A percentile compares a stretch with the other conserved stretches of the same genome.
phyloP scores from a whole-genome alignment of 805 yeast species.

The Monosporozyma solicola region DNA sequence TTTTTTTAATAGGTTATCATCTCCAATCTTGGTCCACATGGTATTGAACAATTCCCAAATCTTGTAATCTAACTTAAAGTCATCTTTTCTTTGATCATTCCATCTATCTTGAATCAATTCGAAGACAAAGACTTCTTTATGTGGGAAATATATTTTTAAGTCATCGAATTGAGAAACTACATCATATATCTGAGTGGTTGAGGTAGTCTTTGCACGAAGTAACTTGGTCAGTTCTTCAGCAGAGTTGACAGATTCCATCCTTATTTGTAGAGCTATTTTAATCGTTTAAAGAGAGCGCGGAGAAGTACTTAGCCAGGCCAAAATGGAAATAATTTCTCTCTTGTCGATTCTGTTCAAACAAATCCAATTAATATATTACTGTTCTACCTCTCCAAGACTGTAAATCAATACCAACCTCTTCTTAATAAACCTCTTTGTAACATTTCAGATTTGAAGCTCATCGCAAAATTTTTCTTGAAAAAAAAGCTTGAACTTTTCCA shows the following conservation, averaged over 20 bases:
- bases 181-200: slow-evolving; percentile 35
- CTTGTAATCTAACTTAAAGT: slow-evolving; percentile 35
- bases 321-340: not conserved
- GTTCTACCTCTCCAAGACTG: not conserved
- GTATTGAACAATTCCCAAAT: slow-evolving; percentile 45
- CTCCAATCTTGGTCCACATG: slow-evolving; percentile 31
- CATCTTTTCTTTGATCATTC: slow-evolving; percentile 36
- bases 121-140: slow-evolving; percentile 43
- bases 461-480: slow-evolving; percentile 2
- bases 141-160: slow-evolving; percentile 43
- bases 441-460: not conserved
- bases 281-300: not conserved
- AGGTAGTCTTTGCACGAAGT: slow-evolving; percentile 45
- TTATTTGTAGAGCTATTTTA: not conserved
- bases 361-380: not conserved
- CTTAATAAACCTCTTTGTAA: not conserved
- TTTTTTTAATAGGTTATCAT: slow-evolving; percentile 30
- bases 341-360: not conserved
- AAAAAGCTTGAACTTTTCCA: not conserved
- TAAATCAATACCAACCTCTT: not conserved
- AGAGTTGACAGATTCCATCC: slow-evolving; percentile 16
- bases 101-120: slow-evolving; percentile 55
- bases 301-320: not conserved
- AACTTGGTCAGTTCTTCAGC: slow-evolving; percentile 48
- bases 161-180: slow-evolving; percentile 30